phyloP scores from a whole-genome alignment of 805 yeast species.

The Saturnispora besseyi region DNA sequence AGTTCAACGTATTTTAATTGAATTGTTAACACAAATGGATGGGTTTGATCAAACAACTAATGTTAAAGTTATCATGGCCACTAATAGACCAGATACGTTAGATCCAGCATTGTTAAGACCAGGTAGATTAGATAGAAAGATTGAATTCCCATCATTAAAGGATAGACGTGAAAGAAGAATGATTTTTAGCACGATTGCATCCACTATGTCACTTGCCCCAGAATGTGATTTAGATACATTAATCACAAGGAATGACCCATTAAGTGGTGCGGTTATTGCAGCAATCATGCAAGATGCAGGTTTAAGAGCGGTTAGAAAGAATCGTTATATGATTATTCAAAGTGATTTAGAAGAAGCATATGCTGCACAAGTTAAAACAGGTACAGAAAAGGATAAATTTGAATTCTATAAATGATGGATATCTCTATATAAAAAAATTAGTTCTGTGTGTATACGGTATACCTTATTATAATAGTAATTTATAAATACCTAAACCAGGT shows the following conservation, averaged over 20 bases:
- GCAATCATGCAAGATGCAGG: conserved; percentile 99
- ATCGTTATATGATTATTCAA: conserved; percentile 93
- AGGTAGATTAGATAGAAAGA: conserved; percentile 96
- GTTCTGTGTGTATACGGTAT: background rate
- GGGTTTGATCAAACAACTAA: conserved; percentile 95
- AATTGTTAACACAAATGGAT: conserved; percentile 96
- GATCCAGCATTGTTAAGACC: conserved; percentile 98
- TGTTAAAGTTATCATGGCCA: conserved; percentile 98
- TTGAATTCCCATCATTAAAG: conserved; percentile 91
- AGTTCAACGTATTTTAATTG: conserved; percentile 95
- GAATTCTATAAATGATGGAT: conserved; percentile 83
- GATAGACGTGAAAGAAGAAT: conserved; percentile 97
- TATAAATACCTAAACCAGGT: conserved; percentile 61
- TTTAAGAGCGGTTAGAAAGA: conserved; percentile 94
- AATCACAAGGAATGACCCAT: conserved; percentile 90
- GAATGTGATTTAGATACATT: conserved; percentile 94
- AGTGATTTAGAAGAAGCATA: conserved; percentile 97
- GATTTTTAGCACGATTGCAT: conserved; percentile 89
- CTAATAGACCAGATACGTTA: conserved; percentile 97
- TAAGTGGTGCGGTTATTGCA: conserved; percentile 95
- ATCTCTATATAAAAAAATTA: background rate
- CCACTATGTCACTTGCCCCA: conserved; percentile 97
- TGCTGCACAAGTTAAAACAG: conserved; percentile 91
- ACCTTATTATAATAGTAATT: conserved; percentile 8
- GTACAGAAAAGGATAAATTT: conserved; percentile 91